These are phyloP conservation scores for Rhododendron kiyosumense DNA, from an alignment of 148 eudicot species.

Conservation along the genomic window DNA sequence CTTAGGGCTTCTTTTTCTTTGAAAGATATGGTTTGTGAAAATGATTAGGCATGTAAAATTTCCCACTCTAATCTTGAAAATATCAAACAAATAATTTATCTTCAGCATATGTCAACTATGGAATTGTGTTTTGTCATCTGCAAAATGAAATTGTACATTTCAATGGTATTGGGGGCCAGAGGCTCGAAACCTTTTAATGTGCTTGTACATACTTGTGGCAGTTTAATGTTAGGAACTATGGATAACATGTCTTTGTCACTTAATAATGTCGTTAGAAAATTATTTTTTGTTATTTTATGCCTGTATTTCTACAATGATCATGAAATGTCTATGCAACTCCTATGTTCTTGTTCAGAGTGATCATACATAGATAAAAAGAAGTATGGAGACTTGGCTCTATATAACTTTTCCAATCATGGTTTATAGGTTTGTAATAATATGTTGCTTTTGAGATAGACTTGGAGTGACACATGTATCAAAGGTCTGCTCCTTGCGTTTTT, in stretches of 20 bases:
- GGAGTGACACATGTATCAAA: not conserved
- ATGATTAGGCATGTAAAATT: not conserved
- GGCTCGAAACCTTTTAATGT: not conserved
- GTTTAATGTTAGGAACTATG: not conserved
- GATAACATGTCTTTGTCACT: not conserved
- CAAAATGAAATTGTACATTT: not conserved
- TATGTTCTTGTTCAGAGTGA: not conserved
- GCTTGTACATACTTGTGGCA: not conserved
- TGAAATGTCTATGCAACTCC: not conserved
- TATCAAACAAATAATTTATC: not conserved
- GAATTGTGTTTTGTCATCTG: not conserved
- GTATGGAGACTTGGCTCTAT: not conserved
- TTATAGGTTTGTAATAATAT: not conserved
- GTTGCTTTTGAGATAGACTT: not conserved
- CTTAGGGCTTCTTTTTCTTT: not conserved
- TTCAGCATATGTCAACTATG: not conserved
- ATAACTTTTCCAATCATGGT: not conserved
- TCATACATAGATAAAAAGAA: not conserved
- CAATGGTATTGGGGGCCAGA: not conserved
- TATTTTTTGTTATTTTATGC: not conserved
- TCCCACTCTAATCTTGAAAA: not conserved
- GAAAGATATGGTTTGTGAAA: not conserved
- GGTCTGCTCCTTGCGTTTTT: not conserved
- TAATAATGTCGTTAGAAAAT: not conserved
- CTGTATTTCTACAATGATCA: not conserved